These are phyloP conservation scores for Cladosporium sp. DNA, from an alignment of 2,329 filamentous ascomycete genomes.

Conservation along the genomic window DNA sequence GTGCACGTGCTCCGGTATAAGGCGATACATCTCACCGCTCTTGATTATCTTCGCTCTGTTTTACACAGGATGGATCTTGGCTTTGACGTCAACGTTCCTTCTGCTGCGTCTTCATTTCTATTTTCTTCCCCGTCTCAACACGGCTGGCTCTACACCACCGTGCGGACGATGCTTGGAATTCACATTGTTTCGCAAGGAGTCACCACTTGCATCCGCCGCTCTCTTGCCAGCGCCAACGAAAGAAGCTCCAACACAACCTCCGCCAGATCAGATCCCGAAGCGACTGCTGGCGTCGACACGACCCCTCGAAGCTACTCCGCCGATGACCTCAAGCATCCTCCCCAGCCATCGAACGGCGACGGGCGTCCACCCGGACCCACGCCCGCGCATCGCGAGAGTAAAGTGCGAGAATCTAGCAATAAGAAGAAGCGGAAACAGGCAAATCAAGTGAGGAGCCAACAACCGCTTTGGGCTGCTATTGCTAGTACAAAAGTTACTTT, in stretches of 20 bases:
- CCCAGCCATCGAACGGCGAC: constrained; percentile 43
- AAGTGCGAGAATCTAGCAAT: constrained; percentile 60
- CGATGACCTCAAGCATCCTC: constrained; percentile 31
- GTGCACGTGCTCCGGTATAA: constrained; percentile 58
- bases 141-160: constrained; percentile 36
- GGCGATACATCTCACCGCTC: constrained; percentile 42
- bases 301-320: constrained; percentile 22
- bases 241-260: constrained; percentile 33
- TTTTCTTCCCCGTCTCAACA: constrained; percentile 34
- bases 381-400: constrained; percentile 55
- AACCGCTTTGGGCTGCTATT: constrained; percentile 91
- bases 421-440: constrained; percentile 91
- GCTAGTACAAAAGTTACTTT: constrained; percentile 97
- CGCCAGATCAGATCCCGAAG: constrained; percentile 36
- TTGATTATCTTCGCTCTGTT: constrained; percentile 42
- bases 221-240: constrained; percentile 40
- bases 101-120: constrained; percentile 35
- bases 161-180: constrained; percentile 40
- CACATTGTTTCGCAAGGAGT: constrained; percentile 42
- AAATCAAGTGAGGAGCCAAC: constrained; percentile 83
- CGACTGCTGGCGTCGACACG: constrained; percentile 30
- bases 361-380: constrained; percentile 54
- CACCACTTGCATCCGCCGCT: constrained; percentile 39
- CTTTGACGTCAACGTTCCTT: constrained; percentile 34
- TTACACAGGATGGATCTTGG: constrained; percentile 40